These are phyloP conservation scores for Cystobasidium pallidum DNA, from an alignment of 1,284 basidiomycete species.

Conservation along the genomic window DNA sequence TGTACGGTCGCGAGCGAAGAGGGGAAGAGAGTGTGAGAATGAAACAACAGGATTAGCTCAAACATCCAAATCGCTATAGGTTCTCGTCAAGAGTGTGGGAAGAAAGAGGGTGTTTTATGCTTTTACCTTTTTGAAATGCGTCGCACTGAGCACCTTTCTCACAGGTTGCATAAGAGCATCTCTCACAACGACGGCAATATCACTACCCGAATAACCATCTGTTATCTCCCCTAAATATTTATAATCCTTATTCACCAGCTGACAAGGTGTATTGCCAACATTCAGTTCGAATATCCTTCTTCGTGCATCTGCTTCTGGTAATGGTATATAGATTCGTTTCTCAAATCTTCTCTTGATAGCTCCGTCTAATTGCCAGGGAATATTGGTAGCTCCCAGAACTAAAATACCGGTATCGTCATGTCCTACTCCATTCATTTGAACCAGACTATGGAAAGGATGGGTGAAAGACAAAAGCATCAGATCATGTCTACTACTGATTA, in stretches of 20 bases:
- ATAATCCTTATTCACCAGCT: conserved; percentile 78
- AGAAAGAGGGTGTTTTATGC: neutral
- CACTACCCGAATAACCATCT: conserved; percentile 93
- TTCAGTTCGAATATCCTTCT: conserved; percentile 96
- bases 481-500: neutral
- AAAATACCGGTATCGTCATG: conserved; percentile 96
- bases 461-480: conserved; percentile 62
- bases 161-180: conserved; percentile 99
- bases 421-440: conserved; percentile 97
- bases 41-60: neutral
- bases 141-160: conserved; percentile 90
- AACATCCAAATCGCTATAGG: neutral
- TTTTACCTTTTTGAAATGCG: conserved; percentile 79
- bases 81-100: neutral
- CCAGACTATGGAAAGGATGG: conserved; percentile 37
- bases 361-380: conserved; percentile 94
- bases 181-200: conserved; percentile 92
- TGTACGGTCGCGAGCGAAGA: too few relatives aligned
- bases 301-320: conserved; percentile 91
- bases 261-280: conserved; percentile 88
- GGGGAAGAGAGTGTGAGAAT: neutral
- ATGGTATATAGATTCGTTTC: conserved; percentile 96
- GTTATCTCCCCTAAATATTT: conserved; percentile 80
- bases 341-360: conserved; percentile 91
- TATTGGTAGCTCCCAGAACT: conserved; percentile 98